These are phyloP conservation scores for Blastomyces percursus DNA, from an alignment of 2,329 filamentous ascomycete species.

Conservation along the genomic window DNA sequence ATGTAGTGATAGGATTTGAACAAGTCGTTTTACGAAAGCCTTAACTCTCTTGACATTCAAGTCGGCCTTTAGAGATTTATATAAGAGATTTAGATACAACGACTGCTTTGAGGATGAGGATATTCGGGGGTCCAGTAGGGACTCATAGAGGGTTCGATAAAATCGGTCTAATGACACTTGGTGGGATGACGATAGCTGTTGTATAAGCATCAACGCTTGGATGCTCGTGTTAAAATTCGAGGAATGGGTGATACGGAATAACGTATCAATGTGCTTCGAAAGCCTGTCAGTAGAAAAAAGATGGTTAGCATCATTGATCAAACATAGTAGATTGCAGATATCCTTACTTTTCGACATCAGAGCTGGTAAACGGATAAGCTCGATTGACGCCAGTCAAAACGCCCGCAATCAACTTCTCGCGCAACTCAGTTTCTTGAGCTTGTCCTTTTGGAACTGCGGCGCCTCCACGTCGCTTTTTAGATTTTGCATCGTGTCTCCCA, in stretches of 20 bases:
- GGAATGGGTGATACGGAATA: conserved; percentile 93
- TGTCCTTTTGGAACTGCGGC: conserved; percentile 23
- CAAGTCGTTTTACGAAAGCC: conserved; percentile 85
- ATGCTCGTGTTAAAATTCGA: conserved; percentile 99
- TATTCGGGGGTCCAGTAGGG: conserved; percentile 78
- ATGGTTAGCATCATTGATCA: conserved; percentile 17
- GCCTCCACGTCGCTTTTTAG: conserved; percentile 18
- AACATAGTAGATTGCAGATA: conserved; percentile 2
- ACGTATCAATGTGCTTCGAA: conserved; percentile 79
- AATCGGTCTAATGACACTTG: conserved; percentile 79
- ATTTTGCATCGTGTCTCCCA: conserved; percentile 39
- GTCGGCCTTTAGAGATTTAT: conserved; percentile 78
- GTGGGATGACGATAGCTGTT: conserved; percentile 74
- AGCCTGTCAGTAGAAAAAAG: conserved; percentile 41
- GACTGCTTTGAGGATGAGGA: conserved; percentile 88
- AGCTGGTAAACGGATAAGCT: conserved; percentile 81
- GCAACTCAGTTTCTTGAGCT: conserved; percentile 54
- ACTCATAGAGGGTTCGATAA: conserved; percentile 93
- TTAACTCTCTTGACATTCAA: conserved; percentile 85
- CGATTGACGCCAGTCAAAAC: conserved; percentile 91
- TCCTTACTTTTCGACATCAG: conserved; percentile 60
- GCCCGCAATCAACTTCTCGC: conserved; percentile 84
- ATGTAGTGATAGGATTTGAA: conserved; percentile 79
- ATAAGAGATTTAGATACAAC: conserved; percentile 85
- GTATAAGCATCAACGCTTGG: conserved; percentile 87